Percentiles rank a stretch among this genome's conserved stretches.
Evolutionary conservation across 768 basidiomycete genomes (phyloP).

Genomic region (Tricholoma furcatifolium): DNA sequence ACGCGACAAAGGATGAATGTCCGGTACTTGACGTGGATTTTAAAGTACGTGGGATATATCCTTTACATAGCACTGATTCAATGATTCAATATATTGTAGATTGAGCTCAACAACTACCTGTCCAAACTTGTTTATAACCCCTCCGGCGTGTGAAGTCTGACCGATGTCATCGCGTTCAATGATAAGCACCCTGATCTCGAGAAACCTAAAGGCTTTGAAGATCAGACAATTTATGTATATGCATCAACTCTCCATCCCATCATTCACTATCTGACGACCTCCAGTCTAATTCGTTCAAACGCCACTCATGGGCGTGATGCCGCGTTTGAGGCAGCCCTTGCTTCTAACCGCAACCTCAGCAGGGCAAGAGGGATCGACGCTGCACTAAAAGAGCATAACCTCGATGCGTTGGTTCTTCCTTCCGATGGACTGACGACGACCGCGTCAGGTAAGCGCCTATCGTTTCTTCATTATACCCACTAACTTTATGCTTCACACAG

Average conservation of each 20-base stretch:
- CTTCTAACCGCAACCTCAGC: slow-evolving; percentile 45
- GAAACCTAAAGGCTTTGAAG: slow-evolving; percentile 35
- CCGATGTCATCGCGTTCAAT: no score
- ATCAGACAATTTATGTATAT: slow-evolving; percentile 32
- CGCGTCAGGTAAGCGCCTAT: slow-evolving; percentile 34
- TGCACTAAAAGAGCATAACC: no score
- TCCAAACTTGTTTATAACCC: slow-evolving; percentile 48
- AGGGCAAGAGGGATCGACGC: no score
- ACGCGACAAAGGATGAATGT: no score
- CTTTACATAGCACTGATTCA: no score
- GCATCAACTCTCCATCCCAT: background rate
- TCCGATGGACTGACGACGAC: slow-evolving; percentile 34
- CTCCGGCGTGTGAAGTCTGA: slow-evolving; percentile 51
- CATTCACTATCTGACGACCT: background rate
- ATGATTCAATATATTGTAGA: slow-evolving; percentile 29
- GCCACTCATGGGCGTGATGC: slow-evolving; percentile 40
- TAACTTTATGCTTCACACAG: slow-evolving; percentile 23
- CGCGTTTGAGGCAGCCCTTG: slow-evolving; percentile 41
- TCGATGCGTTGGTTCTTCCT: slow-evolving; percentile 56
- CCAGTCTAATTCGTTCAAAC: slow-evolving; percentile 36
- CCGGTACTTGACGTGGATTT: no score
- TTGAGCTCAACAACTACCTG: slow-evolving; percentile 51
- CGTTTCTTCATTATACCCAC: no score
- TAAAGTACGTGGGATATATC: no score
- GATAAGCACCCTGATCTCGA: no score